Percentiles rank a stretch among this genome's conserved stretches.
Conservation (phyloP, 352 stramenopile species). For the Globisporangium solare region DNA sequence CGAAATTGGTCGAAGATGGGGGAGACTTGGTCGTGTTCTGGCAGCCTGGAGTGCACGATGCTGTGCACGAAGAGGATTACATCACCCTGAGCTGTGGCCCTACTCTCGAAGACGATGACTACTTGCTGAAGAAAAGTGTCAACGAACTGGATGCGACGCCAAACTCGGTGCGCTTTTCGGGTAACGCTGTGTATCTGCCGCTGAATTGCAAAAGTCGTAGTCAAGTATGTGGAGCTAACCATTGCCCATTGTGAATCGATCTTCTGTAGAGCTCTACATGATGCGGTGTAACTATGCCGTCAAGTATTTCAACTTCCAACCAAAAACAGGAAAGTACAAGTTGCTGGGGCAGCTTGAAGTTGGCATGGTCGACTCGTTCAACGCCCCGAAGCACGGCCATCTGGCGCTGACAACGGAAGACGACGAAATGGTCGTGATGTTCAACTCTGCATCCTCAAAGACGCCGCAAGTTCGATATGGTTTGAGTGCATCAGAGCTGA, state of each 20-base stretch:
- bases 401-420: slow-evolving; percentile 46
- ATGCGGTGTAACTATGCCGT: slow-evolving; percentile 60
- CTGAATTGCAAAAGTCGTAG: no score
- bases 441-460: slow-evolving; percentile 49
- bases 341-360: slow-evolving; percentile 26
- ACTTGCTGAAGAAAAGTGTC: slow-evolving; percentile 32
- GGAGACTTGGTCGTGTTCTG: slow-evolving; percentile 52
- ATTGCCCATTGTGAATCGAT: no score
- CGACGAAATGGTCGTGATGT: slow-evolving; percentile 57
- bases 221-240: no score
- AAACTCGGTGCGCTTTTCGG: no score
- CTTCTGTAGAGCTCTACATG: slow-evolving; percentile 25
- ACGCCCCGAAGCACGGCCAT: slow-evolving; percentile 61
- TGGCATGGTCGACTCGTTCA: slow-evolving; percentile 43
- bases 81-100: slow-evolving; percentile 66
- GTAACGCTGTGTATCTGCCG: no score
- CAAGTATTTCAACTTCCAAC: slow-evolving; percentile 47
- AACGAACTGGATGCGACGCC: slow-evolving; percentile 21
- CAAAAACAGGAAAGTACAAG: slow-evolving; percentile 14
- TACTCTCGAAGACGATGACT: slow-evolving; percentile 40
- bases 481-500: slow-evolving; percentile 20
- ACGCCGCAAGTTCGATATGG: slow-evolving; percentile 41
- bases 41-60: slow-evolving; percentile 6
- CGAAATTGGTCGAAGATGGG: slow-evolving; percentile 34
- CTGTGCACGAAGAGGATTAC: slow-evolving; percentile 34